These are phyloP conservation scores for Hyaloscypha variabilis DNA, from an alignment of 495 filamentous ascomycete genomes.

Conservation along the genomic window DNA sequence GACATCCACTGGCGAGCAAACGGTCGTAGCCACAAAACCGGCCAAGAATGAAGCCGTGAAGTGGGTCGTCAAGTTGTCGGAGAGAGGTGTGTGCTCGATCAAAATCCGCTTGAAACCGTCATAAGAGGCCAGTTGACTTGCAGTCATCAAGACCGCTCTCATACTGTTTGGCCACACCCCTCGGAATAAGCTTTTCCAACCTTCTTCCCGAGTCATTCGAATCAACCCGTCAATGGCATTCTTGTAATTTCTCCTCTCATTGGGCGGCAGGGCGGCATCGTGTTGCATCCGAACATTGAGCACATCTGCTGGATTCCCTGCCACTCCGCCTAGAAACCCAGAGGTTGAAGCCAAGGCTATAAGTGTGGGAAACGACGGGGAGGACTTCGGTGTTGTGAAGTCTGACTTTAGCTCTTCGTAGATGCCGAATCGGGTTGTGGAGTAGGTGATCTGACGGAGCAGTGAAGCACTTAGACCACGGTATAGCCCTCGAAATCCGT, in stretches of 20 bases:
- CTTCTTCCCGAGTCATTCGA: constrained; percentile 80
- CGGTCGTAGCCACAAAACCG: constrained; percentile 91
- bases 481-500: constrained; percentile 77
- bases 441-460: constrained; percentile 90
- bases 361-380: constrained; percentile 68
- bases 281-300: constrained; percentile 99
- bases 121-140: constrained; percentile 86
- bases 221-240: constrained; percentile 85
- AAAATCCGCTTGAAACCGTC: constrained; percentile 87
- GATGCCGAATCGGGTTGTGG: constrained; percentile 88
- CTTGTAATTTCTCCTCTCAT: constrained; percentile 82
- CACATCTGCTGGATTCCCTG: constrained; percentile 93
- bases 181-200: constrained; percentile 68
- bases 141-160: constrained; percentile 92
- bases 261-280: constrained; percentile 77
- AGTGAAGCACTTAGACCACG: constrained; percentile 88
- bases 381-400: constrained; percentile 51
- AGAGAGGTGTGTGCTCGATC: constrained; percentile 65
- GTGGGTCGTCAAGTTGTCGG: constrained; percentile 80
- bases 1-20: constrained; percentile 94
- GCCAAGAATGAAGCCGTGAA: constrained; percentile 85
- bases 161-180: constrained; percentile 91
- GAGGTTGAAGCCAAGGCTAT: constrained; percentile 80
- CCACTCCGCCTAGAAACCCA: constrained; percentile 86
- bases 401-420: constrained; percentile 87